Evolutionary conservation across 345 rosid species (phyloP), one percentile per base, ranked within the genome.

Genomic region (Eucalyptus cloeziana): DNA sequence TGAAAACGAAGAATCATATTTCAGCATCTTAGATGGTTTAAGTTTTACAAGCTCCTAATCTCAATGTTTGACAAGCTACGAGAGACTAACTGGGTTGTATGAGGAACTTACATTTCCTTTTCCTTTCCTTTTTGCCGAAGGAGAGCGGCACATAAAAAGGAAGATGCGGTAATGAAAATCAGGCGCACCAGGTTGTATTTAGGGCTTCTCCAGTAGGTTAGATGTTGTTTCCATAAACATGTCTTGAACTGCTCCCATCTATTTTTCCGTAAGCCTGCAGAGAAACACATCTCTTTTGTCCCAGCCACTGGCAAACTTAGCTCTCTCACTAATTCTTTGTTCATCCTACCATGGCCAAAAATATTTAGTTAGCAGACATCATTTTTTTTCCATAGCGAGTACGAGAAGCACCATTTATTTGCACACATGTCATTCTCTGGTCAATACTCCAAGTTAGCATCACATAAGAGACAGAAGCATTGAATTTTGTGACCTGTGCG

Each of bases 151-250:
- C 88, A 86, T 2, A 93, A 7, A 69, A 91, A 9, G 44, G 92
- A 91, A 43, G 91, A 67, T 12, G 51, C n/a, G 25, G 80, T 13
- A 21, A 87, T 58, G 44, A 79, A 86, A 13, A 50, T 16, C 67
- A 92, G 15, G 24, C 94, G 88, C 51, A 43, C 87, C 87, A 93
- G 30, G 62, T 92, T 96, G 90, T 93, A 95, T 7, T 90, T 71
- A 14, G 96, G 94, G 87, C 92, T 95, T 90, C 96, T 92, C 96
- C 96, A 96, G 50, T 95, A 95, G 27, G 98, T 93, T 85, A 91
- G 87, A 43, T 92, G 86, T 47, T 92, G 96, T 89, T 95, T 96
- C 96, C 97, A 95, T 4, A 94, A 89, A 86, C 97, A 96, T 69
- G 94, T 90, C 76, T 87, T 91, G 91, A 95, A 91, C 85, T 94